phyloP scores from a whole-genome alignment of 2,329 filamentous ascomycete species.

The Neocucurbitaria cava region DNA sequence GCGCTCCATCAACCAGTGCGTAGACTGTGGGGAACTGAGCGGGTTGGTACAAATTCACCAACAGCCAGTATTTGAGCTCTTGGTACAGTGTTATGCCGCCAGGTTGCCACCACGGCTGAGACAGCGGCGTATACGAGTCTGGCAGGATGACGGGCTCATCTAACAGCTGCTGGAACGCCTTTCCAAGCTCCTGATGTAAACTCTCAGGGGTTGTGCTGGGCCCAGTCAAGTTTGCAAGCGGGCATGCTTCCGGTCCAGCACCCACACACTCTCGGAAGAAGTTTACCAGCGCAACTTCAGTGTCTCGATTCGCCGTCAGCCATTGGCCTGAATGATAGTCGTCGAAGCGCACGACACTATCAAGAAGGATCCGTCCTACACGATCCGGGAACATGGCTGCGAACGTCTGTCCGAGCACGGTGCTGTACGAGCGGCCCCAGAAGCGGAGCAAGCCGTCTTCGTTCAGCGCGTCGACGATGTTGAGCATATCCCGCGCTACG shows the following conservation, averaged over 20 bases:
- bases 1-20: background rate
- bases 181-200: slow-evolving; percentile 9
- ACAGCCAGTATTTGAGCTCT: slow-evolving; percentile 10
- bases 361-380: slow-evolving; percentile 47
- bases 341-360: slow-evolving; percentile 25
- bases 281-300: slow-evolving; percentile 17
- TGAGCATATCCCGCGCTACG: slow-evolving; percentile 23
- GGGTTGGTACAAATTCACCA: slow-evolving; percentile 7
- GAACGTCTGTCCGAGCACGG: slow-evolving; percentile 54
- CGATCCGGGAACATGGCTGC: slow-evolving; percentile 49
- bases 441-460: slow-evolving; percentile 29
- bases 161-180: slow-evolving; percentile 15
- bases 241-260: slow-evolving; percentile 10
- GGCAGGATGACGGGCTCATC: slow-evolving; percentile 18
- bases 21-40: slow-evolving; percentile 1
- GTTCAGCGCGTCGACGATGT: slow-evolving; percentile 25
- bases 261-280: slow-evolving; percentile 20
- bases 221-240: slow-evolving; percentile 16
- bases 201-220: slow-evolving; percentile 15
- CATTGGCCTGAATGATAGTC: slow-evolving; percentile 19
- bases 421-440: slow-evolving; percentile 55
- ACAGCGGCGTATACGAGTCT: slow-evolving; percentile 1
- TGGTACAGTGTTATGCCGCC: slow-evolving; percentile 8
- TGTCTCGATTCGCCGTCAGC: slow-evolving; percentile 13
- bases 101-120: slow-evolving; percentile 11